These are phyloP conservation scores for Candida quercuum DNA, from an alignment of 805 yeast species.

Conservation along the genomic window DNA sequence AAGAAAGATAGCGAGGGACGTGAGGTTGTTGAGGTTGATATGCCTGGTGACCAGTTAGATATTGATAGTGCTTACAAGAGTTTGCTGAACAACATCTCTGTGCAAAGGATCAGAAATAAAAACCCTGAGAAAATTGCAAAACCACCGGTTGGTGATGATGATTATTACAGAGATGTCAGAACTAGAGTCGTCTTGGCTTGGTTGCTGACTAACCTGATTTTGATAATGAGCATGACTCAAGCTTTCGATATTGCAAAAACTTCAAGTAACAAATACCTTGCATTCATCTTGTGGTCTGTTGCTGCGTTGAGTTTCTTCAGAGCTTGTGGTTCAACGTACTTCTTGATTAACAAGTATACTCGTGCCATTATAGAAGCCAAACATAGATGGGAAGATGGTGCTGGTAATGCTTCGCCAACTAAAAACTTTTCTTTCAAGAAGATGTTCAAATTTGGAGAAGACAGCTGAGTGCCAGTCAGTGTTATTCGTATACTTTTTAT, in stretches of 20 bases:
- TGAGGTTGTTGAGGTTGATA: constrained; percentile 73
- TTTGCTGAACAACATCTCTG: constrained; percentile 65
- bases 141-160: constrained; percentile 47
- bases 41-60: constrained; percentile 63
- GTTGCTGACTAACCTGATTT: constrained; percentile 76
- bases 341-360: constrained; percentile 40
- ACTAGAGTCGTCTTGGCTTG: constrained; percentile 94
- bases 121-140: constrained; percentile 38
- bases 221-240: constrained; percentile 85
- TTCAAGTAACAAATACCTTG: constrained; percentile 66
- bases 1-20: constrained; percentile 68
- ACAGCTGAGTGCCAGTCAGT: not conserved
- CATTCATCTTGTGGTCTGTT: constrained; percentile 87
- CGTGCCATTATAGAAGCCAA: constrained; percentile 34
- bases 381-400: constrained; percentile 32
- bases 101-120: constrained; percentile 57
- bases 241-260: constrained; percentile 67
- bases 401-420: constrained; percentile 14
- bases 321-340: constrained; percentile 75
- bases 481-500: not conserved
- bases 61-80: constrained; percentile 80
- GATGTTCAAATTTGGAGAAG: constrained; percentile 6
- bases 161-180: constrained; percentile 91
- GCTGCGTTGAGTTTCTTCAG: constrained; percentile 79
- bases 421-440: constrained; percentile 14